Conservation (phyloP, 257 asterid genomes). For the Solanum pimpinellifolium region DNA sequence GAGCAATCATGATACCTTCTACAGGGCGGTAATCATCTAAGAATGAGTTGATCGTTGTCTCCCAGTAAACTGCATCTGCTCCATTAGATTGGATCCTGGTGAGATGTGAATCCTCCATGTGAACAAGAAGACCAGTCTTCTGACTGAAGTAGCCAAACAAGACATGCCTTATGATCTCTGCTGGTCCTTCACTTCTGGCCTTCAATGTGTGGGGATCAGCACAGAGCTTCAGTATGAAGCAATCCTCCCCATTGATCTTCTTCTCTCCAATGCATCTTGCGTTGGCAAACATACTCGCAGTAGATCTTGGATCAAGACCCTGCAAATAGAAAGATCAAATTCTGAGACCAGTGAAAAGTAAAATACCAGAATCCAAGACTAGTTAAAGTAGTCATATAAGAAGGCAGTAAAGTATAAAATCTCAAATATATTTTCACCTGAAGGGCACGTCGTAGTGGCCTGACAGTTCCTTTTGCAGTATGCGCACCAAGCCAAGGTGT, state of each 20-base stretch:
- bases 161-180: constrained; percentile 85
- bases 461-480: constrained; percentile 78
- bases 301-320: constrained; percentile 95
- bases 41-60: constrained; percentile 83
- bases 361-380: not conserved
- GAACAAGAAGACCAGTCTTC: constrained; percentile 78
- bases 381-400: too few relatives aligned
- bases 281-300: constrained; percentile 74
- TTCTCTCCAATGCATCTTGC: constrained; percentile 93
- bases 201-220: constrained; percentile 76
- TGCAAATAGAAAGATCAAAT: constrained; percentile 4
- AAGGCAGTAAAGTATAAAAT: not conserved
- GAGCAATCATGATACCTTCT: constrained; percentile 96
- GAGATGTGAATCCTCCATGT: constrained; percentile 95
- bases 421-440: constrained; percentile 34
- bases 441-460: constrained; percentile 88
- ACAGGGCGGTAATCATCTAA: constrained; percentile 74
- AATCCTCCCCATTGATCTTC: constrained; percentile 74
- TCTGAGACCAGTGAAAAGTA: not conserved
- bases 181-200: constrained; percentile 95
- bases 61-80: constrained; percentile 98
- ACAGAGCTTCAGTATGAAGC: constrained; percentile 83
- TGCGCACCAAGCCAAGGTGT: constrained; percentile 98
- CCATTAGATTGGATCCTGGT: constrained; percentile 90
- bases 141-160: constrained; percentile 96